These are phyloP conservation scores for sunflower (Helianthus annuus) DNA, from an alignment of 129 eudicot species.

Conservation along the genomic window DNA sequence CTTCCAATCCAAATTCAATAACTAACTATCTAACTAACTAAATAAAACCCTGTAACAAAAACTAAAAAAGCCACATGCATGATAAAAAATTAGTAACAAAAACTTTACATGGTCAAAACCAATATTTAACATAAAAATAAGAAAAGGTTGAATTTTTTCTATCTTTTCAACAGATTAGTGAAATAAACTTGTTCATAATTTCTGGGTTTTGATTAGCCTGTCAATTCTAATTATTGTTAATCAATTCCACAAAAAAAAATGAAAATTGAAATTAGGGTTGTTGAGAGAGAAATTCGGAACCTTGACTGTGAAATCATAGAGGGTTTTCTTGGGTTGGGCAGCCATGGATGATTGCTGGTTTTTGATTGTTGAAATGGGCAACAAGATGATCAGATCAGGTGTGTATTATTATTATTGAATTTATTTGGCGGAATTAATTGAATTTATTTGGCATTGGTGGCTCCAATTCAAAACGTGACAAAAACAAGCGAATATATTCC, in stretches of 20 bases:
- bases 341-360: not conserved
- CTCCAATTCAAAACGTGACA: not conserved
- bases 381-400: too few species aligned
- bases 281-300: not conserved
- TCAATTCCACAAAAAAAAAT: not conserved
- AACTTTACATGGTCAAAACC: not conserved
- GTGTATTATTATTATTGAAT: not conserved
- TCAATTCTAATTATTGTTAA: not conserved
- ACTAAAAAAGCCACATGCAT: not conserved
- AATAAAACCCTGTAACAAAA: not conserved
- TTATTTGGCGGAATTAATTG: not conserved
- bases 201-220: not conserved
- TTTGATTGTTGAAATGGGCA: too few species aligned
- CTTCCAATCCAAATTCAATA: not conserved
- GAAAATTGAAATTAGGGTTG: not conserved
- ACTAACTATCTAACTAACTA: not conserved
- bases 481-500: not conserved
- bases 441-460: not conserved
- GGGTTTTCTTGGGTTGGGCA: slow-evolving; percentile 10
- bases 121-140: not conserved
- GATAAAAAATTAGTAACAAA: not conserved
- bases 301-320: slow-evolving; percentile 10
- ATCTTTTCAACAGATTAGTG: not conserved
- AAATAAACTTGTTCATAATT: not conserved
- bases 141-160: not conserved